phyloP scores from a whole-genome alignment of 805 yeast species.

The Vanderwaltozyma polyspora region DNA sequence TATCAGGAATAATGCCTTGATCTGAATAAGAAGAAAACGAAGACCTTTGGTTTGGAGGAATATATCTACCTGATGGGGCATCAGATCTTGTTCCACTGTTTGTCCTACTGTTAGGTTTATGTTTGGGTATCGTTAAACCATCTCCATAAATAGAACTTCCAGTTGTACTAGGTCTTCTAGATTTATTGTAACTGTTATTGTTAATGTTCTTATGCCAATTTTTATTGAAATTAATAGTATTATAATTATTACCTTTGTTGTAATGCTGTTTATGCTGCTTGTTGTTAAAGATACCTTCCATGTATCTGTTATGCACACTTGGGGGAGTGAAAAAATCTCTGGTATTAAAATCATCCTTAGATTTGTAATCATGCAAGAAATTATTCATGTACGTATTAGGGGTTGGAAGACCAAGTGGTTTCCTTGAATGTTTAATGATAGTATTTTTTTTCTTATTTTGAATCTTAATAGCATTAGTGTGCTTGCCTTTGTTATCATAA shows the following conservation, averaged over 20 bases:
- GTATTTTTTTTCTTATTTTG: constrained; percentile 16
- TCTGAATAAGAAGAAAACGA: constrained; percentile 6
- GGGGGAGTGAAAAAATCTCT: constrained; percentile 74
- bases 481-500: constrained; percentile 7
- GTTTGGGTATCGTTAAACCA: constrained; percentile 2
- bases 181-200: constrained; percentile 5
- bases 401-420: constrained; percentile 58
- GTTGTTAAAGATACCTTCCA: constrained; percentile 48
- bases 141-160: constrained; percentile 12
- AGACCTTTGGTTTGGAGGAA: constrained; percentile 31
- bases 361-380: constrained; percentile 28
- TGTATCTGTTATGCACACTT: constrained; percentile 55
- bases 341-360: constrained; percentile 36
- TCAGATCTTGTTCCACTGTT: constrained; percentile 5
- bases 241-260: constrained; percentile 10
- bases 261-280: constrained; percentile 17
- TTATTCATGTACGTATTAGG: constrained; percentile 35
- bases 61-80: constrained; percentile 43
- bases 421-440: constrained; percentile 31
- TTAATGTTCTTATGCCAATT: constrained; percentile 4
- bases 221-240: constrained; percentile 9
- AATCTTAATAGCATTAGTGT: constrained; percentile 21
- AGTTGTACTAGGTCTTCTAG: constrained; percentile 17
- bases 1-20: constrained; percentile 15
- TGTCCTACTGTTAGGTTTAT: constrained; percentile 1